Base-by-base conservation (phyloP, 371 early-diverging fungal genomes). In the Dichotomocladium elegans region DNA sequence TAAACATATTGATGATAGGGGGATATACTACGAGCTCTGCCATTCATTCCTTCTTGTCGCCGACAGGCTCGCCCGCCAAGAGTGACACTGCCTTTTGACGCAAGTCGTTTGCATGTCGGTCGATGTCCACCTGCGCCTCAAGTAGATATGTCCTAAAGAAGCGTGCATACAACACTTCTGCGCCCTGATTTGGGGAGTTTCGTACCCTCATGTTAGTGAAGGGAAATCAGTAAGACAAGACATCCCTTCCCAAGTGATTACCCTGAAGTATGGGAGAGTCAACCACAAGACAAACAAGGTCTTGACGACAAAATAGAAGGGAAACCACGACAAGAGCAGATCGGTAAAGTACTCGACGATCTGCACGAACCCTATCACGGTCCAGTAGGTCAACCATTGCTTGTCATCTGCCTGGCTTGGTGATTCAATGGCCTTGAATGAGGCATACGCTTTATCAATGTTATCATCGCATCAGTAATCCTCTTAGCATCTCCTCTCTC, bases 301-400 rank as follows among this genome's bases (percentile, higher is more conserved):
- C 83, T 98, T 98, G 83, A 93, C 77, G 49, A 87, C 63, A 72
- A 89, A 95, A 81, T 95, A 98, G 72, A 96, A 90, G 44, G 95
- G 93, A 62, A 93, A 64, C 95, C 95, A 95, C 79, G 86, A 88
- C 47, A 91, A 72, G 21, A 95, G 49, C 47, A 85, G 49, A 51
- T 92, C 92, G 44, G 86, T 77, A 66, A 95, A 95, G 77, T 88
- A 94, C 78, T 95, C 95, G 49, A 85, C 35, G 35, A 90, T 74
- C 56, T 88, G 88, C 41, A 92, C 67, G 68, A 92, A 82, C 34
- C 90, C 95, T 70, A 89, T 91, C 17, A 96, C 93, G 22, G 82
- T 83, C 92, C 89, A 89, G 67, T 89, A 89, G 24, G 86, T 85
- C 53, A 87, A 68, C 95, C 96, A 95, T 68, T 94, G 95, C 33